phyloP scores from a whole-genome alignment of 805 yeast species.

The Metahyphopichia silvanorum region DNA sequence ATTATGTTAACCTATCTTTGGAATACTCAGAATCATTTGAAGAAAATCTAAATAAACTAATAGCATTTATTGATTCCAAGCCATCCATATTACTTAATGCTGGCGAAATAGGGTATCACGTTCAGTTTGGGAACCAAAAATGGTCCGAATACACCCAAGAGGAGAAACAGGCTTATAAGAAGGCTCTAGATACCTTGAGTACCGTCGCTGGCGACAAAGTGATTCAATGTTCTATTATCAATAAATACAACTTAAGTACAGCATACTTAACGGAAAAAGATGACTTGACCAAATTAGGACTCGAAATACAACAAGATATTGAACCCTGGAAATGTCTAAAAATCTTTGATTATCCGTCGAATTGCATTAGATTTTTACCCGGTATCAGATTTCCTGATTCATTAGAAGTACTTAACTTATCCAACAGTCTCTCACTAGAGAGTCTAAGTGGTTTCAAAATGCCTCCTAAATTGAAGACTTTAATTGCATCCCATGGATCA shows the following conservation, averaged over 20 bases:
- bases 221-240: conserved; percentile 35
- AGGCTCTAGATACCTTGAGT: conserved; percentile 19
- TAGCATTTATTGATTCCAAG: conserved; percentile 17
- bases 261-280: conserved; percentile 31
- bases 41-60: conserved; percentile 15
- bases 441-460: conserved; percentile 38
- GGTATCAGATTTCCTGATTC: conserved; percentile 38
- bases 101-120: conserved; percentile 29
- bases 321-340: conserved; percentile 30
- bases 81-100: conserved; percentile 10
- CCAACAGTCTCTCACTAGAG: conserved; percentile 38
- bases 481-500: conserved; percentile 33
- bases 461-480: conserved; percentile 26
- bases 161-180: conserved; percentile 22
- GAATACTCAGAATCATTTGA: conserved; percentile 31
- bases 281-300: conserved; percentile 29
- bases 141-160: conserved; percentile 24
- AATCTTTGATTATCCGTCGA: conserved; percentile 35
- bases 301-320: conserved; percentile 36
- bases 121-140: conserved; percentile 29
- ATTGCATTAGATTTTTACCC: conserved; percentile 34
- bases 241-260: conserved; percentile 32
- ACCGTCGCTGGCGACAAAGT: conserved; percentile 25
- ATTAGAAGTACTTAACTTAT: conserved; percentile 34
- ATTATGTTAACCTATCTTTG: conserved; percentile 24